Evolutionary conservation across 1,284 basidiomycete species (phyloP).

Genomic region (Sanguinoderma infundibulare): DNA sequence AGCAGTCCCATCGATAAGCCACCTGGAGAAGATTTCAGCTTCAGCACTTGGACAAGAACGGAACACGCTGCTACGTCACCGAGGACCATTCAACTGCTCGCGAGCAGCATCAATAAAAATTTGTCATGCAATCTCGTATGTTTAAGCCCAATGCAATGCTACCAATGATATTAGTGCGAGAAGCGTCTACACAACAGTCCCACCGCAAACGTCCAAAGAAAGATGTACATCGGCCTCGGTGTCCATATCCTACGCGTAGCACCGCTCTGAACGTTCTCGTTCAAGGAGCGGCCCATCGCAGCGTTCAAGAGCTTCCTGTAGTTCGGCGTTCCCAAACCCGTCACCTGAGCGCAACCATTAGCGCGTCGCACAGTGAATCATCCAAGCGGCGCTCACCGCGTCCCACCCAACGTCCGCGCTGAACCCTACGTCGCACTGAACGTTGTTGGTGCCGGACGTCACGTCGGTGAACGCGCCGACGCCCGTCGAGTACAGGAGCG

Average conservation of each 20-base stretch:
- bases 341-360: constrained; percentile 43
- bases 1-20: no score
- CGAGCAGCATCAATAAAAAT: no score
- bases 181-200: neutral
- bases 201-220: neutral
- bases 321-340: constrained; percentile 65
- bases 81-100: no score
- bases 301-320: constrained; percentile 52
- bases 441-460: constrained; percentile 21
- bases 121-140: no score
- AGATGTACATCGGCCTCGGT: neutral
- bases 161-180: neutral
- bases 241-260: neutral
- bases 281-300: neutral
- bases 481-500: constrained; percentile 48
- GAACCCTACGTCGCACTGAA: constrained; percentile 42
- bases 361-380: neutral
- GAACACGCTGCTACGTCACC: no score
- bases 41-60: no score
- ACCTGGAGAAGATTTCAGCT: no score
- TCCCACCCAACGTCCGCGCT: constrained; percentile 42
- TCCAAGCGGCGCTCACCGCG: constrained; percentile 24
- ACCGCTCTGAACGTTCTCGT: neutral
- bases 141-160: neutral
- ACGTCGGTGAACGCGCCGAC: constrained; percentile 29